A percentile compares a stretch with the other conserved stretches of the same genome.
Evolutionary conservation across 1,284 basidiomycete species (phyloP).

Genomic region (Cutaneotrichosporon mucoides): DNA sequence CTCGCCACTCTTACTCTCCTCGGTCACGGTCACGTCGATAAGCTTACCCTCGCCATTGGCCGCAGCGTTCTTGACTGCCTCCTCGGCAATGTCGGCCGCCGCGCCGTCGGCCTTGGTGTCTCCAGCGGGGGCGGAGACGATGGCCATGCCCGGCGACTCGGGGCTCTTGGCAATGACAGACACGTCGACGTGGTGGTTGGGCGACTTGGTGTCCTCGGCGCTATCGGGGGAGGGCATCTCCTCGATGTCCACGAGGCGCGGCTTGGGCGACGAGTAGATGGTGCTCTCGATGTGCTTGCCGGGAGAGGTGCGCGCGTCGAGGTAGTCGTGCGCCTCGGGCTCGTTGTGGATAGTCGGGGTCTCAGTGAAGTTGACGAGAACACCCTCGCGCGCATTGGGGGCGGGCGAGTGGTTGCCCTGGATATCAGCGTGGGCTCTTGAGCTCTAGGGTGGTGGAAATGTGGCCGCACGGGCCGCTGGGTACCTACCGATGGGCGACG

Average conservation of each 20-base stretch:
- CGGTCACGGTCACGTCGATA: not conserved
- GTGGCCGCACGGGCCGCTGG: not conserved
- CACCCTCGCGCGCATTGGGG: constrained; percentile 6
- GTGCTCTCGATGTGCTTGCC: not conserved
- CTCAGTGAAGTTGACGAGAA: constrained; percentile 10
- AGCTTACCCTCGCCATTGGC: not conserved
- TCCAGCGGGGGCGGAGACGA: not conserved
- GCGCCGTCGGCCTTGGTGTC: not conserved
- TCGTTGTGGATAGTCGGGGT: not conserved
- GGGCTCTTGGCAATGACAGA: not conserved
- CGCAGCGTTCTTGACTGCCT: constrained; percentile 1
- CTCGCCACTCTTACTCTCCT: not conserved
- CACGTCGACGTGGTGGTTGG: not conserved
- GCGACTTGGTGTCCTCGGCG: not conserved
- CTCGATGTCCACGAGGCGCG: not conserved
- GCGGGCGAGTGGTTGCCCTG: constrained; percentile 2
- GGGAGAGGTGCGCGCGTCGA: not conserved
- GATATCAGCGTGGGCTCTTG: not conserved
- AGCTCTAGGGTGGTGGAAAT: not conserved
- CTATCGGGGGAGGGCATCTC: not conserved
- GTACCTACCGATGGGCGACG: constrained; percentile 37
- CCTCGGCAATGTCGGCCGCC: not conserved
- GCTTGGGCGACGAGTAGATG: not conserved
- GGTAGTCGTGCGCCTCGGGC: not conserved
- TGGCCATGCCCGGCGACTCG: not conserved